Conservation (phyloP, 805 yeast species). For the Saccharomycopsis olivae region DNA sequence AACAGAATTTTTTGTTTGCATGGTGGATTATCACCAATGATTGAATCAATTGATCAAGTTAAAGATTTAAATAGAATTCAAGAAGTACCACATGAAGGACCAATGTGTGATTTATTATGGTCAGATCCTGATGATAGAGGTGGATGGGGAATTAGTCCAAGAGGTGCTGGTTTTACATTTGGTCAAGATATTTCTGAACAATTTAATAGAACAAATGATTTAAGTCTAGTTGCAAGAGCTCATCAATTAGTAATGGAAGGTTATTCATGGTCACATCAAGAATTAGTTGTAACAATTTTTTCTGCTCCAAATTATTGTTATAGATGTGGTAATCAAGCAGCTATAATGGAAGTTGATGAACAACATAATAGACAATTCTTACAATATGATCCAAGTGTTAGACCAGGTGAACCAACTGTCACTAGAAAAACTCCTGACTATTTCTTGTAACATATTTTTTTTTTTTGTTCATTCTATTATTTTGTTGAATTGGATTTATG, state of each 20-base stretch:
- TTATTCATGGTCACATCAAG: constrained; percentile 89
- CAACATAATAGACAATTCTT: constrained; percentile 82
- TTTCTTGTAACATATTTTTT: constrained; percentile 45
- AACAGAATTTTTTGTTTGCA: constrained; percentile 85
- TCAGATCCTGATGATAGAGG: constrained; percentile 97
- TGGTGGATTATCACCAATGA: constrained; percentile 93
- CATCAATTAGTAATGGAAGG: constrained; percentile 99
- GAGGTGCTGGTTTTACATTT: constrained; percentile 98
- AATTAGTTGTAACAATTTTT: constrained; percentile 86
- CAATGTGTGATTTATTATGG: constrained; percentile 95
- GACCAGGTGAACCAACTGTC: constrained; percentile 98
- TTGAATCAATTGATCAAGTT: constrained; percentile 86
- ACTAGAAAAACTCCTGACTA: constrained; percentile 96
- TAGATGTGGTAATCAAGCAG: constrained; percentile 97
- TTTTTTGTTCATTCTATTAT: neutral
- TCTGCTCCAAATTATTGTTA: constrained; percentile 96
- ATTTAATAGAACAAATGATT: constrained; percentile 82
- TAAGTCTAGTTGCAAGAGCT: constrained; percentile 82
- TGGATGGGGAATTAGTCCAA: constrained; percentile 96
- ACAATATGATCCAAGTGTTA: constrained; percentile 92
- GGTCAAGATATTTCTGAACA: constrained; percentile 93
- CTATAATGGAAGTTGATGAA: constrained; percentile 96
- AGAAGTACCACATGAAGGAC: constrained; percentile 97
- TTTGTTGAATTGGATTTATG: neutral
- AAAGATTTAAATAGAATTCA: constrained; percentile 84